phyloP scores from a whole-genome alignment of 2,329 filamentous ascomycete genomes.

The Penicillium sp. region DNA sequence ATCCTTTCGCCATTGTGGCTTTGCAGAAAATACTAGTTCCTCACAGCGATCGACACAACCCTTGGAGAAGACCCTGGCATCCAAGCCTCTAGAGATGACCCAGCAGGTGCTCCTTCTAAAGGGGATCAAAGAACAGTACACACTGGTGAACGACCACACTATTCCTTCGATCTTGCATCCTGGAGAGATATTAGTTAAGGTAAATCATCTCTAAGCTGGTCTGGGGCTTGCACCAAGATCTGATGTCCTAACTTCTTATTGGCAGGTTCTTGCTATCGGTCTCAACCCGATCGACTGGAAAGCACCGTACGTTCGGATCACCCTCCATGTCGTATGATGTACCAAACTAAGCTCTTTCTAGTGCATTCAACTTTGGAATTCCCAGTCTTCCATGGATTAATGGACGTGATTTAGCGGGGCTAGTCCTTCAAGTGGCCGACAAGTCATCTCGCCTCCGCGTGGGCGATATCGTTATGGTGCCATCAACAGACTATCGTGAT shows the following conservation, averaged over 20 bases:
- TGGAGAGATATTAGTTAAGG: conserved; percentile 66
- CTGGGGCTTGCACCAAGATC: background rate
- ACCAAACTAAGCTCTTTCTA: conserved; percentile 32
- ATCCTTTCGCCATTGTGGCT: conserved; percentile 21
- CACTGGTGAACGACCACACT: conserved; percentile 48
- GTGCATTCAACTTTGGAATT: conserved; percentile 72
- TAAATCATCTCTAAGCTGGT: conserved; percentile 9
- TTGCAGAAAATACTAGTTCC: conserved; percentile 6
- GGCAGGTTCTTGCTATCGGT: conserved; percentile 62
- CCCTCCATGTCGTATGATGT: background rate
- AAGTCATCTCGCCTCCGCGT: conserved; percentile 55
- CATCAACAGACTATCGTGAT: conserved; percentile 76
- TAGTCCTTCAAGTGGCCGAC: conserved; percentile 56
- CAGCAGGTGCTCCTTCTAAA: conserved; percentile 58
- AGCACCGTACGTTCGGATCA: conserved; percentile 60
- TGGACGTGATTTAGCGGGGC: conserved; percentile 71
- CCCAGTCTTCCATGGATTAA: conserved; percentile 70
- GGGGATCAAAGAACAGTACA: conserved; percentile 56
- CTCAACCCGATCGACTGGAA: conserved; percentile 81
- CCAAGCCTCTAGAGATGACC: conserved; percentile 15
- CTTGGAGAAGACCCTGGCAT: background rate
- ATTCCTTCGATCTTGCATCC: conserved; percentile 52
- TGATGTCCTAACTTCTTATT: conserved; percentile 5
- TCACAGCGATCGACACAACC: conserved; percentile 4
- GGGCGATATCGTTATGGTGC: conserved; percentile 65